Base-by-base conservation (phyloP, 2,329 filamentous ascomycete species). In the Domatiomyces catenatus region DNA sequence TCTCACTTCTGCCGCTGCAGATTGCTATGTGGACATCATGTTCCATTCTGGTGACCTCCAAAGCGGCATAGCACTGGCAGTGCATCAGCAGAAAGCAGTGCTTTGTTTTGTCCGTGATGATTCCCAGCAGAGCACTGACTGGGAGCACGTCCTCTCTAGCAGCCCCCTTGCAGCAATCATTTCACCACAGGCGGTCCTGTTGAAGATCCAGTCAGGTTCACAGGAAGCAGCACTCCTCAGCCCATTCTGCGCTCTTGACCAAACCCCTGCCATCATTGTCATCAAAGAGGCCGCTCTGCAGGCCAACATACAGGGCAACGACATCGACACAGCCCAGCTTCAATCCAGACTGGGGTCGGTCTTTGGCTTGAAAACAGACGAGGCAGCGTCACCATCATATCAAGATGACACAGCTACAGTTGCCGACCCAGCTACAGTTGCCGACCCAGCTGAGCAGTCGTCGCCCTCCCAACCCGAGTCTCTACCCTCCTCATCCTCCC, bases 21-120 rank as follows among this genome's bases (percentile, higher is more conserved):
- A 3, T 50, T 24, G 22, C 24, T 36, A 28, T 20, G 19, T n/a
- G 17, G 47, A 15, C 32, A 45, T 26, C 8, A 89, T 94, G 82
- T 95, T 94, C 67, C 89, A 88, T 64, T 62, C 81, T 53, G 89
- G 88, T 17, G 80, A 79, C 54, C 68, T 95, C 18, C 84, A 93
- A 60, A 82, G 83, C 60, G 89, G 86, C 52, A 93, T 95, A 59
- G 74, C 77, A 28, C 72, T 77, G 18, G 87, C 89, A 10, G 74
- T 95, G 5, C 76, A 79, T 53, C 74, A 89, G 64, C 72, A 78
- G 52, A 93, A 90, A 66, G 74, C 84, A 17, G 84, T 95, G 0
- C 76, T 85, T 26, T 94, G 87, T 68, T 93, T 95, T 66, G 82
- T 94, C 28, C 22, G 60, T 88, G 86, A 93, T 64, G 77, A 78